Evolutionary conservation across 495 filamentous ascomycete species (phyloP), one percentile per base, ranked within the genome.

Genomic region (Cudoniella acicularis): DNA sequence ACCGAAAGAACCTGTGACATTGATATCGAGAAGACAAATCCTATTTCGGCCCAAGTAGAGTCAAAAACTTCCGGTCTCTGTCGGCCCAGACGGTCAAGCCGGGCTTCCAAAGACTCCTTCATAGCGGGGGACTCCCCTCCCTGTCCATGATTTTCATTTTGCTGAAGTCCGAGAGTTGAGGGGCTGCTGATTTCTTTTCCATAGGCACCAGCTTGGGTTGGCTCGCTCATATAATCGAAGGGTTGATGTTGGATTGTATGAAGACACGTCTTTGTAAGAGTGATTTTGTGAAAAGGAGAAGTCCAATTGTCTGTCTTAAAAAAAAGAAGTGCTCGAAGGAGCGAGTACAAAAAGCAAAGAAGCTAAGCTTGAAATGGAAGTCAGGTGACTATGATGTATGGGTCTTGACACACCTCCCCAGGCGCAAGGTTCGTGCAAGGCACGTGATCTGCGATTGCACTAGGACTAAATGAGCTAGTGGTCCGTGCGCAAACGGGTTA

Each of bases 1-100:
- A 84, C 87, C 40, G 86, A 80, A 64, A 94, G 77, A 25, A 90
- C 77, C 64, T 92, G 83, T 26, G 88, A 91, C 73, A 88, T 83
- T 22, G 86, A 75, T 41, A 94, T 78, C 0, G 88, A 86, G 60
- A 87, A 82, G 66, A 85, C 82, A 64, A 94, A 96, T 2, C 82
- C 79, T 17, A 85, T 62, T 67, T 95, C 91, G 2, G 79, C 70
- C 70, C 80, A 81, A 27, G 76, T 57, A 24, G 79, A 81, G 10
- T 71, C 62, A 65, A 96, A 92, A n/a, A 68, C 72, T 9, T 77
- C 76, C 2, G 91, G 91, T 46, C 91, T 75, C 61, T 91, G 76
- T 53, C 87, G 79, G 27, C 90, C 91, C 0, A 94, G 74, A 10
- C 79, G 77, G 52, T 91, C 88, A 52, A 93, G 73, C 30, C 74